A percentile compares a stretch with the other conserved stretches of the same genome.
Conservation (phyloP, 148 eudicot species). For the Rhododendron griersonianum region DNA sequence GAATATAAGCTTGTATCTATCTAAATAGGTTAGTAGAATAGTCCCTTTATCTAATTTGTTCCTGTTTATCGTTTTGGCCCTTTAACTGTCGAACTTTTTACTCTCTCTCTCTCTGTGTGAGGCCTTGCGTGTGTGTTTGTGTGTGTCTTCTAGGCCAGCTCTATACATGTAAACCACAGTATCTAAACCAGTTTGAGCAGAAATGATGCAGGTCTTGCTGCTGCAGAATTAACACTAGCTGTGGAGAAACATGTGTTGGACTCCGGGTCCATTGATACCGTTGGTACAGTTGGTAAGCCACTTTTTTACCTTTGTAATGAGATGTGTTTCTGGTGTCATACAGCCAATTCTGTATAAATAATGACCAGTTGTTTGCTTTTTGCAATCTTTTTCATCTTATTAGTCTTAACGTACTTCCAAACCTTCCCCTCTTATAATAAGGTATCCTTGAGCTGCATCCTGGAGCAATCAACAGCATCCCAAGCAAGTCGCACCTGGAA, state of each 20-base stretch:
- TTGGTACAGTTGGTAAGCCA: constrained; percentile 83
- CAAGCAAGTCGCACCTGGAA: constrained; percentile 92
- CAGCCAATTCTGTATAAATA: background rate
- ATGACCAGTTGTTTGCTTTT: background rate
- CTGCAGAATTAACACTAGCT: constrained; percentile 86
- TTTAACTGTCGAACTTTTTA: background rate
- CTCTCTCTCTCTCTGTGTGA: background rate
- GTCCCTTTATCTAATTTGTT: background rate
- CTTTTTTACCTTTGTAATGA: background rate
- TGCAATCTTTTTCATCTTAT: background rate
- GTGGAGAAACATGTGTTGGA: constrained; percentile 91
- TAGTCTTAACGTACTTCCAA: background rate
- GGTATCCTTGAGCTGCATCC: constrained; percentile 94
- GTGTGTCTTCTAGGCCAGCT: background rate
- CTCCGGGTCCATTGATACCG: constrained; percentile 88
- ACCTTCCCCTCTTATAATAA: constrained; percentile 15
- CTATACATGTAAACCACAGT: background rate
- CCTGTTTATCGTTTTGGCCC: background rate
- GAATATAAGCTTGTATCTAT: background rate
- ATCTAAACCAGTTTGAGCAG: constrained; percentile 35
- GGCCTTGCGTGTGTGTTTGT: background rate
- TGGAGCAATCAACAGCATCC: constrained; percentile 95
- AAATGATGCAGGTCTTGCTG: constrained; percentile 97
- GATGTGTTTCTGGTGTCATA: background rate
- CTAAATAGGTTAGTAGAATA: background rate